Evolutionary conservation across 2,329 filamentous ascomycete species (phyloP).

Genomic region (Ophiosphaerella herpotricha): DNA sequence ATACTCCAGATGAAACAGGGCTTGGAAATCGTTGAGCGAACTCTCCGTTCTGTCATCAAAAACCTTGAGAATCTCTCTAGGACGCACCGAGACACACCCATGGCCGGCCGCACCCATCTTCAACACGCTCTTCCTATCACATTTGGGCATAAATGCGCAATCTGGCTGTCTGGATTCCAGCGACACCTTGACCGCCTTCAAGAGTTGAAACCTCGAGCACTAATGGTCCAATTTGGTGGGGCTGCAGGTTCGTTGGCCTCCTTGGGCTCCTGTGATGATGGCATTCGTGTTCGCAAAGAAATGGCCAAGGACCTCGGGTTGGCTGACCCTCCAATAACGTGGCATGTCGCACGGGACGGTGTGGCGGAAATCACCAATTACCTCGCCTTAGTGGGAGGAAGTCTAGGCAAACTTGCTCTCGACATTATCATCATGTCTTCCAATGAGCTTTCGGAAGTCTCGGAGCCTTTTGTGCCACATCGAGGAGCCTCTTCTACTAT

Average conservation of each 20-base stretch:
- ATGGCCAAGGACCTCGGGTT: constrained; percentile 57
- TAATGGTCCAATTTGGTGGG: constrained; percentile 62
- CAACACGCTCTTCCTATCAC: constrained; percentile 63
- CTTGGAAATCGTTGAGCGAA: constrained; percentile 53
- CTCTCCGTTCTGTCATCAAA: constrained; percentile 50
- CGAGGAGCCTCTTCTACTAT: constrained; percentile 43
- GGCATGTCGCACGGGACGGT: constrained; percentile 61
- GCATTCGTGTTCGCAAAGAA: constrained; percentile 55
- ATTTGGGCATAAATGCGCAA: constrained; percentile 63
- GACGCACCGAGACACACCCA: constrained; percentile 58
- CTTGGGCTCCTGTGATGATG: constrained; percentile 53
- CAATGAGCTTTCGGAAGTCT: constrained; percentile 60
- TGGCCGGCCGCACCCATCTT: constrained; percentile 63
- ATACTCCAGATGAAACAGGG: constrained; percentile 60
- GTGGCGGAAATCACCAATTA: constrained; percentile 60
- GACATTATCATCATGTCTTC: constrained; percentile 64
- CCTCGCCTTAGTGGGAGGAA: constrained; percentile 59
- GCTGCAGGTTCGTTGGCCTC: constrained; percentile 62
- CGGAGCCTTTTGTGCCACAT: constrained; percentile 54
- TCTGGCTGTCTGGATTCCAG: constrained; percentile 57
- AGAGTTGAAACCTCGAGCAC: constrained; percentile 52
- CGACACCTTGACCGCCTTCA: constrained; percentile 55
- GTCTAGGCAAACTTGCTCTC: constrained; percentile 60
- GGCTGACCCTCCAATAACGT: constrained; percentile 58
- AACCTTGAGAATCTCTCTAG: constrained; percentile 51